A percentile compares a stretch with the other conserved stretches of the same genome.
phyloP scores from a whole-genome alignment of 257 asterid species.

The Anisodus acutangulus region DNA sequence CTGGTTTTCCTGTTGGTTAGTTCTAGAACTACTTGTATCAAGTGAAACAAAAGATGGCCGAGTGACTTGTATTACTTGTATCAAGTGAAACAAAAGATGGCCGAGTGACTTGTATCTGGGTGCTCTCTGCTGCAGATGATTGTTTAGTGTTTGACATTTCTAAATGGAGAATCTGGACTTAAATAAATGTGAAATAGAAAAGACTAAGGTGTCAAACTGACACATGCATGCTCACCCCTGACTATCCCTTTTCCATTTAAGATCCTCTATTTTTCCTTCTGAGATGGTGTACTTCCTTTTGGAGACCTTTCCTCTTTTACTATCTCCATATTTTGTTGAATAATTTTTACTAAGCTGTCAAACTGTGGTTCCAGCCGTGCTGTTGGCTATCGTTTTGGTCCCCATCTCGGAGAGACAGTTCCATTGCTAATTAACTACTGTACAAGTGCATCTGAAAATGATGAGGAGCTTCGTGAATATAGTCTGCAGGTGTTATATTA shows the following conservation, averaged over 20 bases:
- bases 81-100: not conserved
- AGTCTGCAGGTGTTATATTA: constrained; percentile 80
- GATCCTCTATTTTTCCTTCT: not conserved
- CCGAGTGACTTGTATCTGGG: not conserved
- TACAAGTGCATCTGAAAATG: constrained; percentile 94
- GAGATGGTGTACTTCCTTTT: not conserved
- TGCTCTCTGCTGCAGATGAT: not conserved
- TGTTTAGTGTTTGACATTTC: not conserved
- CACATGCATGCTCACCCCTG: constrained; percentile 1
- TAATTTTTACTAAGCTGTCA: not conserved
- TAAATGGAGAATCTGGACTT: constrained; percentile 3
- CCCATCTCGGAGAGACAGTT: constrained; percentile 94
- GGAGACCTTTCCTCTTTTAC: constrained; percentile 6
- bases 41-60: not conserved
- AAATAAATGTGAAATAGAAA: not conserved
- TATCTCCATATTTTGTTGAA: constrained; percentile 18
- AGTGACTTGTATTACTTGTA: not conserved
- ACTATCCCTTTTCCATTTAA: not conserved
- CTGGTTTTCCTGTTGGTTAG: constrained; percentile 9
- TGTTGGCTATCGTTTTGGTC: constrained; percentile 99
- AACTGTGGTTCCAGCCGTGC: constrained; percentile 68
- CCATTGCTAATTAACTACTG: constrained; percentile 85
- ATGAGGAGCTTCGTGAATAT: constrained; percentile 97
- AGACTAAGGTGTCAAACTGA: not conserved
- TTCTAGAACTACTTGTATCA: not conserved